Evolutionary conservation across 176 grass and related monocot species (phyloP).

Genomic region (Musa acuminata): DNA sequence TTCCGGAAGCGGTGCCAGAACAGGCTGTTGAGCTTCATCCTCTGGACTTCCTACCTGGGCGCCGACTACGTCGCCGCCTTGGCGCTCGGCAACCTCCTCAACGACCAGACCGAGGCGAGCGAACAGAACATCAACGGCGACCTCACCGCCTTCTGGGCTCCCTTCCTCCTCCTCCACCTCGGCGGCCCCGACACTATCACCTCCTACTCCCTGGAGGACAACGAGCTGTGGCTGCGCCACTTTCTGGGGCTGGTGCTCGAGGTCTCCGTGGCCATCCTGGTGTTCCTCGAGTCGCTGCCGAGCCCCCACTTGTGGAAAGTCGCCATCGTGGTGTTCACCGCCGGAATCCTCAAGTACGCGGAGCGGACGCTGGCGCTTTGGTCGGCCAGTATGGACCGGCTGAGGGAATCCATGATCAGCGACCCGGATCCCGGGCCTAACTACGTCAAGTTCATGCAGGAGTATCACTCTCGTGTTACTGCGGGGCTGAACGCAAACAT

Average conservation of each 20-base stretch:
- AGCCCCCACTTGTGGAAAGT: slow-evolving; percentile 9
- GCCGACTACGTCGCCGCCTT: slow-evolving; percentile 30
- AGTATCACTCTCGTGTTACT: neutral
- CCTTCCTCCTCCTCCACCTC: slow-evolving; percentile 44
- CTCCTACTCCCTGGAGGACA: slow-evolving; percentile 36
- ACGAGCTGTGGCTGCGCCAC: slow-evolving; percentile 30
- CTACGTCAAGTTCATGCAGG: slow-evolving; percentile 6
- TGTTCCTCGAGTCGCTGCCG: slow-evolving; percentile 17
- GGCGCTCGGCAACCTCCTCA: slow-evolving; percentile 29
- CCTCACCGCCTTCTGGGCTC: slow-evolving; percentile 31
- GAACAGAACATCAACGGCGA: neutral
- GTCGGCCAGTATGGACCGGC: slow-evolving; percentile 12
- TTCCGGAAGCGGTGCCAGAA: slow-evolving; percentile 13
- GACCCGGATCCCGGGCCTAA: neutral
- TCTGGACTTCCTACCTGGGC: slow-evolving; percentile 24
- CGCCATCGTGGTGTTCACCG: slow-evolving; percentile 19
- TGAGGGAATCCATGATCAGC: slow-evolving; percentile 11
- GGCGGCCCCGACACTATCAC: slow-evolving; percentile 37
- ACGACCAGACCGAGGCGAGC: neutral
- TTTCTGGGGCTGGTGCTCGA: slow-evolving; percentile 20
- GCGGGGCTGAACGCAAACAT: neutral
- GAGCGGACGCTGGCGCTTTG: slow-evolving; percentile 38
- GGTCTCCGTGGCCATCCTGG: slow-evolving; percentile 16
- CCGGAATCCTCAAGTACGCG: slow-evolving; percentile 18
- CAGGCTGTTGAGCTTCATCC: neutral